Evolutionary conservation across 163 green algal species (phyloP).

Genomic region (Coccomyxa subellipsoidea): DNA sequence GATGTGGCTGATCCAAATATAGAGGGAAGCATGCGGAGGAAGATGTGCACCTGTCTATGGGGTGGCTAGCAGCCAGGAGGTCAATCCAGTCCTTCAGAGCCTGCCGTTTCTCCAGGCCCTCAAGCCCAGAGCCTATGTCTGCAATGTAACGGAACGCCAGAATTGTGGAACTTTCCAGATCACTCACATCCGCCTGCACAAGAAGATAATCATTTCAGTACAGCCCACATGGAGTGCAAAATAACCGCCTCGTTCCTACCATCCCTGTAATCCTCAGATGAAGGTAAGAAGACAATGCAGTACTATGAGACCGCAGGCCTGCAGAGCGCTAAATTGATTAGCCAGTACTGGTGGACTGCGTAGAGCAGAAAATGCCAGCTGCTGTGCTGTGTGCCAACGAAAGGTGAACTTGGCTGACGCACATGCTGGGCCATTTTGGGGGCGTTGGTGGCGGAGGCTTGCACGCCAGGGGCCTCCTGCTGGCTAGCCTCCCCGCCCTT

Average conservation of each 20-base stretch:
- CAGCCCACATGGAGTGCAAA: too few species aligned
- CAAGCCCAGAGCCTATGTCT: conserved; percentile 23
- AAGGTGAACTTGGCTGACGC: neutral
- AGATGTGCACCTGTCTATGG: conserved; percentile 31
- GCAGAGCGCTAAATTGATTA: too few species aligned
- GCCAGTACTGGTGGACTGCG: neutral
- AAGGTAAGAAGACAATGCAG: too few species aligned
- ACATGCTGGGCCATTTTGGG: conserved; percentile 6
- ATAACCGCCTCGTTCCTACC: too few species aligned
- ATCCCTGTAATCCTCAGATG: too few species aligned
- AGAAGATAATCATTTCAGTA: neutral
- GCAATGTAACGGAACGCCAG: conserved; percentile 34
- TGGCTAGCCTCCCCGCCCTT: conserved; percentile 4
- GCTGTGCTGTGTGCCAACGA: neutral
- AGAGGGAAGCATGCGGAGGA: too few species aligned
- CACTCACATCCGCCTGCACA: conserved; percentile 21
- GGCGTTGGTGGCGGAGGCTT: neutral
- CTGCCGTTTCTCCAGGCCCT: conserved; percentile 32
- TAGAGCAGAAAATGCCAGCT: neutral
- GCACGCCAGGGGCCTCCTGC: neutral
- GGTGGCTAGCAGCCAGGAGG: conserved; percentile 39
- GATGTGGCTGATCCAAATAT: too few species aligned
- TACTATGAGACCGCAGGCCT: too few species aligned
- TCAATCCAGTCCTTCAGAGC: conserved; percentile 41
- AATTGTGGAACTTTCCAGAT: conserved; percentile 39